phyloP scores from a whole-genome alignment of 2,329 filamentous ascomycete species.

The Alternaria metachromatica region DNA sequence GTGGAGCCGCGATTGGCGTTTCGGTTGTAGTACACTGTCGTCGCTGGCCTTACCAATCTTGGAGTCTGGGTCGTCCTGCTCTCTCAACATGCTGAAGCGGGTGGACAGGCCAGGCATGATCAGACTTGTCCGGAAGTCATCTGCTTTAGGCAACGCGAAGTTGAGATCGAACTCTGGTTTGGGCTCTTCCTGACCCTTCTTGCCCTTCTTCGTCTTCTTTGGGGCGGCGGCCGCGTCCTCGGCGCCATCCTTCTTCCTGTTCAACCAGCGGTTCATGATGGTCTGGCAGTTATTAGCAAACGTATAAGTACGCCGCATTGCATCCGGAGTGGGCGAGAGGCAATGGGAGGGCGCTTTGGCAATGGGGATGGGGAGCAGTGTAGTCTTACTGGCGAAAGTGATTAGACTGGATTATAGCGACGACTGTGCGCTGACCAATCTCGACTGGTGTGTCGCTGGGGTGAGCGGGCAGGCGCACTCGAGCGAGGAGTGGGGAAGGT shows the following conservation, averaged over 20 bases:
- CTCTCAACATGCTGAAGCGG: constrained; percentile 93
- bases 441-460: not conserved
- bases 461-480: constrained; percentile 16
- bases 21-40: constrained; percentile 87
- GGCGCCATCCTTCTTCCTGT: constrained; percentile 67
- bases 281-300: constrained; percentile 30
- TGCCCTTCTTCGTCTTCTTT: constrained; percentile 55
- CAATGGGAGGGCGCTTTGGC: not conserved
- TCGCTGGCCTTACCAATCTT: constrained; percentile 93
- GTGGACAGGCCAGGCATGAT: constrained; percentile 95
- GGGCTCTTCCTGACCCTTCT: constrained; percentile 60
- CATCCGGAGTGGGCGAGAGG: constrained; percentile 7
- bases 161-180: constrained; percentile 76
- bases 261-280: constrained; percentile 79
- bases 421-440: constrained; percentile 1
- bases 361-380: not conserved
- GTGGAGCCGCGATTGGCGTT: constrained; percentile 77
- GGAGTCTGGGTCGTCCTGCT: constrained; percentile 90
- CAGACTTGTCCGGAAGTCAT: constrained; percentile 94
- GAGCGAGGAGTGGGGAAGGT: constrained; percentile 5
- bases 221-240: constrained; percentile 30
- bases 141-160: constrained; percentile 75
- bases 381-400: constrained; percentile 22
- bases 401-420: not conserved
- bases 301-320: not conserved